phyloP scores from a whole-genome alignment of 2,329 filamentous ascomycete species.

The Achaetomium macrosporum region DNA sequence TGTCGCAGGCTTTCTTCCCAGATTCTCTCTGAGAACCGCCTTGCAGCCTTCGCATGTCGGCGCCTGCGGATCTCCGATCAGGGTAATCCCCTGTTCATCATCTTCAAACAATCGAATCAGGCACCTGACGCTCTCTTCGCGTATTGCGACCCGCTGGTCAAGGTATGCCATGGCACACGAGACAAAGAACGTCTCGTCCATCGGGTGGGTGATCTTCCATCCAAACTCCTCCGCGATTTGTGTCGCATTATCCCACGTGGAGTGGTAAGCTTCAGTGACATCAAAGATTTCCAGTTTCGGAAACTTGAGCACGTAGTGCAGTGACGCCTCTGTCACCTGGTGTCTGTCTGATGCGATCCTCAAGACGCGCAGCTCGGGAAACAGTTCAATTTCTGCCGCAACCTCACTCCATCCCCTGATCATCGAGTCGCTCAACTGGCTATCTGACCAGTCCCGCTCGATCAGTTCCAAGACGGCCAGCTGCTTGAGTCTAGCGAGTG shows the following conservation, averaged over 20 bases:
- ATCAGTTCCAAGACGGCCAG: slow-evolving; percentile 14
- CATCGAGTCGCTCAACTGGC: slow-evolving; percentile 38
- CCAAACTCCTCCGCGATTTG: neutral
- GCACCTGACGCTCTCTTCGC: neutral
- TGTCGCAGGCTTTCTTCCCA: neutral
- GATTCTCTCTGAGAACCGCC: neutral
- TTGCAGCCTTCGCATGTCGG: neutral
- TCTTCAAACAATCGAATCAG: slow-evolving; percentile 1
- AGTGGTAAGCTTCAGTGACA: neutral
- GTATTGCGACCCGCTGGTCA: neutral
- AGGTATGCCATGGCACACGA: slow-evolving; percentile 7
- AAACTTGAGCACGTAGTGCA: slow-evolving; percentile 38
- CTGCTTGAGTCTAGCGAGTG: slow-evolving; percentile 10
- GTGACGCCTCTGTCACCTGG: slow-evolving; percentile 31
- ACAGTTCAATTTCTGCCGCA: slow-evolving; percentile 29
- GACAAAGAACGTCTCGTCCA: neutral
- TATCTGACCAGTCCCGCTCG: neutral
- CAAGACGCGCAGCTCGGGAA: slow-evolving; percentile 43
- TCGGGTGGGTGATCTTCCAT: neutral
- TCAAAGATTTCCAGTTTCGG: slow-evolving; percentile 41
- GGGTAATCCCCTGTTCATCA: neutral
- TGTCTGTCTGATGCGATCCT: slow-evolving; percentile 31
- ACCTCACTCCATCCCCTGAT: slow-evolving; percentile 41
- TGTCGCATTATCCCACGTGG: neutral
- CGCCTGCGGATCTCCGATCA: neutral